Evolutionary conservation across 768 basidiomycete genomes (phyloP), one percentile per base, ranked within the genome.

Genomic region (Suillus americanus): DNA sequence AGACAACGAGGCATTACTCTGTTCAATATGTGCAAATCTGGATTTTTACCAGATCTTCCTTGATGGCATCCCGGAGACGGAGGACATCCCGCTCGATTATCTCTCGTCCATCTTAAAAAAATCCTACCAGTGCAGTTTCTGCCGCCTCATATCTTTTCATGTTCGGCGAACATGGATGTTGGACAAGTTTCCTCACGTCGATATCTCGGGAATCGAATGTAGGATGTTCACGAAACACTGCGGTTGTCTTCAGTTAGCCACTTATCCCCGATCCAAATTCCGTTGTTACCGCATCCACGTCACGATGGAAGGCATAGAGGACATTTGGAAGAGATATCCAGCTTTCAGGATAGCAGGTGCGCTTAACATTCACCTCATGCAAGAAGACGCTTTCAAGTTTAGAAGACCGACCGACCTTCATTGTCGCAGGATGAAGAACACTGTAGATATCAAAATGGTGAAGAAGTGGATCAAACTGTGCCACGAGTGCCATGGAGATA

Each of bases 311-410:
- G 59, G 63, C 13, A 2, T 48, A 9, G 30, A 37, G 14, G 5
- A 56, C 16, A 13, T 56, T 23, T 48, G 28, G 38, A 64, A 45
- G 23, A 45, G 2, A 37, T 40, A 56, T 40, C 38, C 30, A 5
- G 35, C 55, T 61, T 60, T 57, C 4, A 37, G 61, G 18, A 57
- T 12, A 30, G 63, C 28, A 28, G 20, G 28, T 13, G 33, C 14
- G 18, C 50, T 63, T 12, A 46, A 40, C 13, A 61, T 63, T 41
- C 62, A 63, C 33, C 38, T 63, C 9, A 30, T 63, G 43, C 20
- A 62, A 30, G 62, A 63, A 46, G 62, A 63, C 13, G 59, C 62
- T 41, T 57, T 43, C 37, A 63, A 62, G 40, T 62, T 63, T 23
- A 23, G 51, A 23, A 61, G 53, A 41, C 23, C 33, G 8, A 43